These are phyloP conservation scores for Mucor saturninus DNA, from an alignment of 371 early-diverging fungal species.

Conservation along the genomic window DNA sequence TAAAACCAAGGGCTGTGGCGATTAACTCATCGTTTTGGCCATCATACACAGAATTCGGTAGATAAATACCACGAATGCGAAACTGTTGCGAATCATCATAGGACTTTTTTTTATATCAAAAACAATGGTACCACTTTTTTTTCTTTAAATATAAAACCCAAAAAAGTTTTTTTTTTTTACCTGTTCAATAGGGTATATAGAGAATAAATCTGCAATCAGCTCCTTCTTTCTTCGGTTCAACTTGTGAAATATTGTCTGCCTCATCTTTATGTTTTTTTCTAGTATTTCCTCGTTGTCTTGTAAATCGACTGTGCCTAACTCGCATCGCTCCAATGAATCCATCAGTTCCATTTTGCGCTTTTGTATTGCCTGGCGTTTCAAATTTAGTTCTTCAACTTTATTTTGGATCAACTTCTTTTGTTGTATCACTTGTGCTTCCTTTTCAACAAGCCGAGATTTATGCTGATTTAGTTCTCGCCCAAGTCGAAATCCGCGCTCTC, in stretches of 20 bases:
- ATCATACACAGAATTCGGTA: conserved; percentile 68
- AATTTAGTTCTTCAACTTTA: conserved; percentile 7
- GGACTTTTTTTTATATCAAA: conserved; percentile 51
- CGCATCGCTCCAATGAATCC: conserved; percentile 38
- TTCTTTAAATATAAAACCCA: conserved; percentile 5
- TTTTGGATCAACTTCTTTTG: conserved; percentile 19
- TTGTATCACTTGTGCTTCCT: conserved; percentile 19
- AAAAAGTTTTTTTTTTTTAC: conserved; percentile 32
- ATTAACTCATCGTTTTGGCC: conserved; percentile 72
- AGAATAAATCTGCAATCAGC: conserved; percentile 62
- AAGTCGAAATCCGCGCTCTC: conserved; percentile 47
- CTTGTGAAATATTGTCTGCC: conserved; percentile 44
- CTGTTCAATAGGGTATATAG: conserved; percentile 72
- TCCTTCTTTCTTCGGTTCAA: conserved; percentile 55
- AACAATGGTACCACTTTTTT: conserved; percentile 23
- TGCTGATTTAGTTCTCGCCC: conserved; percentile 38
- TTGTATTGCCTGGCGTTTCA: conserved; percentile 15
- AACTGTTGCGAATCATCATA: conserved; percentile 57
- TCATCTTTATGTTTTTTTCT: conserved; percentile 55
- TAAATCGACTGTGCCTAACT: conserved; percentile 42
- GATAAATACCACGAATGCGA: conserved; percentile 66
- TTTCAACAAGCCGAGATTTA: conserved; percentile 16
- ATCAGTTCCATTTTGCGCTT: conserved; percentile 11
- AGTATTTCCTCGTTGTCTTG: conserved; percentile 47
- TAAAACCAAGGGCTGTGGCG: conserved; percentile 77